A percentile compares a stretch with the other conserved stretches of the same genome.
Evolutionary conservation across 805 yeast genomes (phyloP).

Genomic region (Nakazawaea pomicola): DNA sequence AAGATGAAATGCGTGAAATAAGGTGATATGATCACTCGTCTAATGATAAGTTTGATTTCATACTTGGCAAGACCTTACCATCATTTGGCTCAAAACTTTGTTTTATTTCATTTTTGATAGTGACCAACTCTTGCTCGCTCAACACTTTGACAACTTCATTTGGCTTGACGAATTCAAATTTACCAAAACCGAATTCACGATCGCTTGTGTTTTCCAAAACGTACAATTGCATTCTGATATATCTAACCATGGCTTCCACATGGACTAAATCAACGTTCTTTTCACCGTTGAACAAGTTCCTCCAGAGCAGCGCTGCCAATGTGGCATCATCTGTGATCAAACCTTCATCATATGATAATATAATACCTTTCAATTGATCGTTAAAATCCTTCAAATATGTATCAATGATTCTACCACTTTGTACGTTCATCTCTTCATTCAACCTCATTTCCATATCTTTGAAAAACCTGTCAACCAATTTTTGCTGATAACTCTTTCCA

Average conservation of each 20-base stretch:
- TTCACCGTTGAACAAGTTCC: constrained; percentile 87
- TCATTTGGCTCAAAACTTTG: constrained; percentile 47
- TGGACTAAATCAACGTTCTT: constrained; percentile 76
- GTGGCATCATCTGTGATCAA: constrained; percentile 74
- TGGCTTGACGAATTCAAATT: constrained; percentile 80
- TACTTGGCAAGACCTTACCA: constrained; percentile 52
- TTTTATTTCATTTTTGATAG: constrained; percentile 44
- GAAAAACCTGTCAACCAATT: constrained; percentile 82
- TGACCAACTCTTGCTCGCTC: constrained; percentile 57
- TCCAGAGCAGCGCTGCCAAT: constrained; percentile 76
- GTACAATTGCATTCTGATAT: constrained; percentile 84
- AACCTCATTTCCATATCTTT: constrained; percentile 84
- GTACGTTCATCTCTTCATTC: constrained; percentile 80
- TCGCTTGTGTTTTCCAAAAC: constrained; percentile 83
- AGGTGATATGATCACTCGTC: constrained; percentile 31
- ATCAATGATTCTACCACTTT: constrained; percentile 76
- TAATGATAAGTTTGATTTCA: constrained; percentile 44
- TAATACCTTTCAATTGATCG: constrained; percentile 82
- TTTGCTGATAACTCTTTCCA: constrained; percentile 88
- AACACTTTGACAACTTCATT: constrained; percentile 70
- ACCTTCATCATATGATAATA: constrained; percentile 91
- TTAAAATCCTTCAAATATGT: constrained; percentile 86
- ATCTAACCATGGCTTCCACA: constrained; percentile 84
- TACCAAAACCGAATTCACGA: constrained; percentile 89
- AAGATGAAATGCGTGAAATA: too few relatives aligned